These are phyloP conservation scores for Neurospora tetrasperma DNA, from an alignment of 495 filamentous ascomycete genomes.

Conservation along the genomic window DNA sequence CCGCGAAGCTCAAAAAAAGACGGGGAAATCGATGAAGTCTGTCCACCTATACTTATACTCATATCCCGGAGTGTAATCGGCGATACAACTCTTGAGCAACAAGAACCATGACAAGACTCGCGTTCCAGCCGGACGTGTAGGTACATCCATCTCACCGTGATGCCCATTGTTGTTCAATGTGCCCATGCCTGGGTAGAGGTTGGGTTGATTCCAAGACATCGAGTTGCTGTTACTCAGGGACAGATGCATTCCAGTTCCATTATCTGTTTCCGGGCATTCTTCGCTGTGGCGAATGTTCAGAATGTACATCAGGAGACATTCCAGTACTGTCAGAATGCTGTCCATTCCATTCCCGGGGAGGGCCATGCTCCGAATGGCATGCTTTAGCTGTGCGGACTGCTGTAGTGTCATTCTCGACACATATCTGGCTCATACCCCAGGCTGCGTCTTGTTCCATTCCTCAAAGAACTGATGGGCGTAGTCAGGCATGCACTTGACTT, in stretches of 20 bases:
- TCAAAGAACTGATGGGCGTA: conserved; percentile 15
- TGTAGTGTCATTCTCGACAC: background rate
- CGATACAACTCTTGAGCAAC: background rate
- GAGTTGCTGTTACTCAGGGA: background rate
- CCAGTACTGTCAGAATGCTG: background rate
- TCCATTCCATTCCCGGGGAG: background rate
- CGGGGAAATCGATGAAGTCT: background rate
- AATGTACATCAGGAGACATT: background rate
- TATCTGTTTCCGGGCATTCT: background rate
- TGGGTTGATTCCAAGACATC: background rate
- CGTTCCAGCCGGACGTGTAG: background rate
- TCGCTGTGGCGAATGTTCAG: background rate
- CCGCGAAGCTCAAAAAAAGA: background rate
- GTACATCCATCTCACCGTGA: background rate
- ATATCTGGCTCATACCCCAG: background rate
- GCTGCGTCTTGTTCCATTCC: conserved; percentile 18
- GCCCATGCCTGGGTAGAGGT: background rate
- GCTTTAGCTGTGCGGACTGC: background rate
- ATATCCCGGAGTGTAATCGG: background rate
- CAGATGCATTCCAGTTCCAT: background rate
- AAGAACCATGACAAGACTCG: background rate
- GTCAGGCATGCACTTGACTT: conserved; percentile 16
- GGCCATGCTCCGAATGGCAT: background rate
- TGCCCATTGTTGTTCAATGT: background rate
- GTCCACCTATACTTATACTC: background rate